phyloP scores from a whole-genome alignment of 768 basidiomycete species.

The Galerina marginata region DNA sequence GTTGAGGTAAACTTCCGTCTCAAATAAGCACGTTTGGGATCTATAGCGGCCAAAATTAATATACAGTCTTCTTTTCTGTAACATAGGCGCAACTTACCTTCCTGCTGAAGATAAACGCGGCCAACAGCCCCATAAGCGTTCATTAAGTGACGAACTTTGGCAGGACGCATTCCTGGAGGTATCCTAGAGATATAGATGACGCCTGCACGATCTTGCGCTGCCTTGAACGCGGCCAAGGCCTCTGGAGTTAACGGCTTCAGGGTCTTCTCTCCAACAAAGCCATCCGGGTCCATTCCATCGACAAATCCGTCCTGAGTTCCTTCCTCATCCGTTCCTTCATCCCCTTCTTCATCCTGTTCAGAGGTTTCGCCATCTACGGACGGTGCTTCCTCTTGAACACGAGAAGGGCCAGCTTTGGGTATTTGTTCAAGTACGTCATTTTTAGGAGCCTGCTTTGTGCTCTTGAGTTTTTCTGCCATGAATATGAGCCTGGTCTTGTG shows the following conservation, averaged over 20 bases:
- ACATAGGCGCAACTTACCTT: conserved; percentile 58
- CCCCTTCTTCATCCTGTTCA: conserved; percentile 26
- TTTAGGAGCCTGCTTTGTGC: neutral
- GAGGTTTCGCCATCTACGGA: neutral
- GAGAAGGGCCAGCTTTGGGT: conserved; percentile 24
- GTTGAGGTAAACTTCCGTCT: conserved; percentile 81
- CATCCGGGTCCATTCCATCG: conserved; percentile 62
- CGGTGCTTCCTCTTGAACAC: conserved; percentile 9
- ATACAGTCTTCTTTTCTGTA: neutral
- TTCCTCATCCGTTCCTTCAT: conserved; percentile 31
- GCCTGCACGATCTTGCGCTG: conserved; percentile 76
- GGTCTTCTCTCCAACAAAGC: conserved; percentile 63
- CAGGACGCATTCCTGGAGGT: conserved; percentile 97
- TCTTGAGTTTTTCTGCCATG: conserved; percentile 5
- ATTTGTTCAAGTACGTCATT: neutral
- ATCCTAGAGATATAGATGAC: conserved; percentile 95
- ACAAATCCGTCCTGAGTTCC: conserved; percentile 34
- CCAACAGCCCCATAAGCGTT: conserved; percentile 88
- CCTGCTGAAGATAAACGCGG: conserved; percentile 90
- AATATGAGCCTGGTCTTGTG: neutral
- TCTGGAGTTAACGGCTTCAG: conserved; percentile 79
- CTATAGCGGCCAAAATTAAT: conserved; percentile 40
- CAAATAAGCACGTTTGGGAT: conserved; percentile 86
- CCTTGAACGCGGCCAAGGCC: conserved; percentile 76
- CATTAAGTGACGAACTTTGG: conserved; percentile 95